Conservation (phyloP, 108 stramenopile species). For the Cyclotella kingstonii region DNA sequence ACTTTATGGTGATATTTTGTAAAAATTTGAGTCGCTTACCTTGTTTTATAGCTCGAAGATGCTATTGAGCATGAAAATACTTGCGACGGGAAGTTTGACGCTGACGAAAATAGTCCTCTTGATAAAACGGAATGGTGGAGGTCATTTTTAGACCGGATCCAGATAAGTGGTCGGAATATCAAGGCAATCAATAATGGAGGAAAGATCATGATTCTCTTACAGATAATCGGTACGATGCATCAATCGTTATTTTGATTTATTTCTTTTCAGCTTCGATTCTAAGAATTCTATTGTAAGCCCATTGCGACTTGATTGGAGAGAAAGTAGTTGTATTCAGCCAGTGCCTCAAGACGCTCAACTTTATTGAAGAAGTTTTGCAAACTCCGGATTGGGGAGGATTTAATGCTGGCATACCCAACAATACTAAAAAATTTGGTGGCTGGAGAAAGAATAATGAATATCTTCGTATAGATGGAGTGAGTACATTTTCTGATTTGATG, state of each 20-base stretch:
- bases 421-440: conserved; percentile 41
- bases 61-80: conserved; percentile 37
- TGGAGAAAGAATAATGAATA: conserved; percentile 61
- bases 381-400: conserved; percentile 51
- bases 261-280: background rate
- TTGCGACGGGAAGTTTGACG: conserved; percentile 25
- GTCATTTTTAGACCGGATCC: conserved; percentile 30
- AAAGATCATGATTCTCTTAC: conserved; percentile 65
- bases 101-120: conserved; percentile 1
- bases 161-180: conserved; percentile 42
- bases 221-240: conserved; percentile 52
- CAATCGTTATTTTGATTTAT: background rate
- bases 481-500: background rate
- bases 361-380: conserved; percentile 52
- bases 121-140: conserved; percentile 52
- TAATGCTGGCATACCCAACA: conserved; percentile 19
- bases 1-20: background rate
- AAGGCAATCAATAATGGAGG: conserved; percentile 46
- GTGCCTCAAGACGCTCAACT: conserved; percentile 66
- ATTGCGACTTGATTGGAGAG: conserved; percentile 49
- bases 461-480: conserved; percentile 82
- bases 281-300: conserved; percentile 11
- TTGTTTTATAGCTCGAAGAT: conserved; percentile 24
- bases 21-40: background rate
- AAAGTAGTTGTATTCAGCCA: conserved; percentile 76